Conservation (phyloP, 2,329 filamentous ascomycete genomes). For the Westerdykella ornata region DNA sequence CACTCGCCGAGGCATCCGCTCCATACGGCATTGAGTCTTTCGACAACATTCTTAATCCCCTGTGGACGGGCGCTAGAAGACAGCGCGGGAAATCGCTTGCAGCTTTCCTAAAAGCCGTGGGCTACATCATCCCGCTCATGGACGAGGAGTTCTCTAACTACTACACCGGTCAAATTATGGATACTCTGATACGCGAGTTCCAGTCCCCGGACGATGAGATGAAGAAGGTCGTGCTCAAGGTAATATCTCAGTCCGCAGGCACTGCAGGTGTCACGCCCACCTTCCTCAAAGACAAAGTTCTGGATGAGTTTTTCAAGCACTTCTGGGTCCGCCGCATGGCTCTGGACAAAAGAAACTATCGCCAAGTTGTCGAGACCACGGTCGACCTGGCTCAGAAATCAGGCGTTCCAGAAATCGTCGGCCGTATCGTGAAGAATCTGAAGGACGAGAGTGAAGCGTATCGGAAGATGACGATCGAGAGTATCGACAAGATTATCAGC, state of each 20-base stretch:
- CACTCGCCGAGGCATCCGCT: constrained; percentile 90
- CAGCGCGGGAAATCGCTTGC: constrained; percentile 94
- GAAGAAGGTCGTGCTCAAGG: constrained; percentile 98
- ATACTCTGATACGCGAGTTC: constrained; percentile 92
- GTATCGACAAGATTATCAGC: constrained; percentile 91
- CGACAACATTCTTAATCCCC: constrained; percentile 90
- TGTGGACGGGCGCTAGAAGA: constrained; percentile 94
- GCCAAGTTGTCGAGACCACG: constrained; percentile 95
- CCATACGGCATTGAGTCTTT: constrained; percentile 99
- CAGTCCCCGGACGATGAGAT: constrained; percentile 97
- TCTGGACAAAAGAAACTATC: constrained; percentile 93
- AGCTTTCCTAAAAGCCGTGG: constrained; percentile 93
- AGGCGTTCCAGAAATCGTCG: constrained; percentile 90
- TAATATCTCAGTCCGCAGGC: constrained; percentile 89
- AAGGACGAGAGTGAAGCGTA: constrained; percentile 98
- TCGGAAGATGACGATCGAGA: constrained; percentile 98
- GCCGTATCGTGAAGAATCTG: constrained; percentile 86
- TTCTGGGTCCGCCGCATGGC: constrained; percentile 99
- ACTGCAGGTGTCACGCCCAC: constrained; percentile 91
- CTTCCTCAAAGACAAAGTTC: constrained; percentile 90
- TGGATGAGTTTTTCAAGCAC: constrained; percentile 96
- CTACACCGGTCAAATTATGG: constrained; percentile 98
- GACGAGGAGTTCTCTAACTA: constrained; percentile 99
- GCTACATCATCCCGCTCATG: constrained; percentile 98
- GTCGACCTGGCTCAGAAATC: constrained; percentile 97